A percentile compares a stretch with the other conserved stretches of the same genome.
Evolutionary conservation across 345 rosid genomes (phyloP).

Genomic region (Punica granatum): DNA sequence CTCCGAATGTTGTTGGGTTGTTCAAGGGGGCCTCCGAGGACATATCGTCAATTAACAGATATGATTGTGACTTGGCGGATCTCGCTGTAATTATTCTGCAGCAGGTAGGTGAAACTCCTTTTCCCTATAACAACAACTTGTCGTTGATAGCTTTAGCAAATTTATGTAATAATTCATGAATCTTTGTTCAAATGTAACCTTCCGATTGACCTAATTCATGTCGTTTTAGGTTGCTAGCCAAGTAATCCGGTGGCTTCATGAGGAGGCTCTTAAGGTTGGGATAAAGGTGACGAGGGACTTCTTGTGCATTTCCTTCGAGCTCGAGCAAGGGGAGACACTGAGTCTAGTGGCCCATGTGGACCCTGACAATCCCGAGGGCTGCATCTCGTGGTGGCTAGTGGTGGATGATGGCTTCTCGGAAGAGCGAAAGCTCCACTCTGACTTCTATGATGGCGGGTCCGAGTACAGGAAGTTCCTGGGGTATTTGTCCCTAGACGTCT

Average conservation of each 20-base stretch:
- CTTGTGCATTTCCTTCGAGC: slow-evolving; percentile 65
- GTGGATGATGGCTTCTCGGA: slow-evolving; percentile 69
- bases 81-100: slow-evolving; percentile 74
- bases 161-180: neutral
- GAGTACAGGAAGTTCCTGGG: slow-evolving; percentile 74
- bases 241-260: slow-evolving; percentile 88
- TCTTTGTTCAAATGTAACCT: neutral
- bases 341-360: slow-evolving; percentile 84
- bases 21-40: slow-evolving; percentile 61
- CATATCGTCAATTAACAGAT: slow-evolving; percentile 57
- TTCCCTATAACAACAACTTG: neutral
- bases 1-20: slow-evolving; percentile 73
- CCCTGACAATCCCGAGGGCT: slow-evolving; percentile 56
- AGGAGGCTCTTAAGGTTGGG: slow-evolving; percentile 79
- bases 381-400: slow-evolving; percentile 89
- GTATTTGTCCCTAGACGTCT: slow-evolving; percentile 55
- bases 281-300: slow-evolving; percentile 71
- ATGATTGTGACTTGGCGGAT: slow-evolving; percentile 67
- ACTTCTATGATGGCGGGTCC: slow-evolving; percentile 30
- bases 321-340: slow-evolving; percentile 73
- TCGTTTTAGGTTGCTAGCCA: slow-evolving; percentile 74
- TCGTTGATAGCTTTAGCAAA: neutral
- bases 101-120: slow-evolving; percentile 46
- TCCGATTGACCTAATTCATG: neutral
- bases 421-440: slow-evolving; percentile 41